Evolutionary conservation across 1,284 basidiomycete genomes (phyloP).

Genomic region (Ganoderma sinense): DNA sequence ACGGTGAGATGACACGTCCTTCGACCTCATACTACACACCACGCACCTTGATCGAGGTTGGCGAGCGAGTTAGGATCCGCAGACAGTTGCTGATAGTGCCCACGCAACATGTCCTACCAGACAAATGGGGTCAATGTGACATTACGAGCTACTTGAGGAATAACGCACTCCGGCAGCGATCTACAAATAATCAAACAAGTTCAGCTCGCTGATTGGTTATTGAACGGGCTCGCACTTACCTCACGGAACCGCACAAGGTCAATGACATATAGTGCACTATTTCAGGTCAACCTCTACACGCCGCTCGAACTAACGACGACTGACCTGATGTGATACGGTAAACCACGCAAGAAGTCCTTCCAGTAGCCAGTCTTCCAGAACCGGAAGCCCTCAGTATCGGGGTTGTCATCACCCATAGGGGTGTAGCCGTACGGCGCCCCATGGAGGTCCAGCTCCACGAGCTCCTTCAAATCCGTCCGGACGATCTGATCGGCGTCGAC

Average conservation of each 20-base stretch:
- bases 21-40: not conserved
- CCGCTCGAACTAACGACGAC: not conserved
- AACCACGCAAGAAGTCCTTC: constrained; percentile 83
- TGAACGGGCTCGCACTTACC: constrained; percentile 45
- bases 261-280: constrained; percentile 93
- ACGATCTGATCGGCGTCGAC: constrained; percentile 99
- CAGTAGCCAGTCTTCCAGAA: constrained; percentile 99
- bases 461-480: constrained; percentile 91
- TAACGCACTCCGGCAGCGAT: constrained; percentile 81
- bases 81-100: constrained; percentile 92
- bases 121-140: not conserved
- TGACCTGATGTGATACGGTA: constrained; percentile 93
- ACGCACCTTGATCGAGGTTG: constrained; percentile 90
- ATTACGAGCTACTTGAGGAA: not conserved
- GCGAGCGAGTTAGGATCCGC: constrained; percentile 93
- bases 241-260: constrained; percentile 96
- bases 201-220: not conserved
- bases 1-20: not conserved
- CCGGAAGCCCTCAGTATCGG: constrained; percentile 96
- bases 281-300: not conserved
- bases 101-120: constrained; percentile 86
- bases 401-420: constrained; percentile 96
- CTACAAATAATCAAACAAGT: constrained; percentile 42
- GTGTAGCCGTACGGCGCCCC: constrained; percentile 95
- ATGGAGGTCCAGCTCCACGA: constrained; percentile 90